A percentile compares a stretch with the other conserved stretches of the same genome.
phyloP scores from a whole-genome alignment of 148 eudicot species.

The Cornus suecica region DNA sequence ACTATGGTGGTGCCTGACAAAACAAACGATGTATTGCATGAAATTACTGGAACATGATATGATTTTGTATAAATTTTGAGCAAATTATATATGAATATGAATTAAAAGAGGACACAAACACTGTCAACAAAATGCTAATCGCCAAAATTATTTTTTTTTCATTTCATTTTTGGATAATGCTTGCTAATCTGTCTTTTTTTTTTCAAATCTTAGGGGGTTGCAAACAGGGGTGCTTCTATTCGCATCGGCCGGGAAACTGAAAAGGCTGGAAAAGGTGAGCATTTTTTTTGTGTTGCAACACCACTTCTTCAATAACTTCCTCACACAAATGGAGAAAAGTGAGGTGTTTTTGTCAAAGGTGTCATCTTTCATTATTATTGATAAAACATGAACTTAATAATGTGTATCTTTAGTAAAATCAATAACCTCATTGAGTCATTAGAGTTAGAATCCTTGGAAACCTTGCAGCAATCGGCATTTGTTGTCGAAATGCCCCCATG shows the following conservation, averaged over 20 bases:
- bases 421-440: too few relatives aligned
- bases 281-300: neutral
- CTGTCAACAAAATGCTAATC: neutral
- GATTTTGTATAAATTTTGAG: neutral
- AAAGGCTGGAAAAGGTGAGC: slow-evolving; percentile 45
- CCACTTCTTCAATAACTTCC: too few relatives aligned
- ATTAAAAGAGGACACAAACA: neutral
- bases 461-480: too few relatives aligned
- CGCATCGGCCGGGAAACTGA: slow-evolving; percentile 64
- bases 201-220: slow-evolving; percentile 44
- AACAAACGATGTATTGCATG: neutral
- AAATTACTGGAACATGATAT: neutral
- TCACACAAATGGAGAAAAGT: too few relatives aligned
- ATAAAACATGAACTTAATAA: too few relatives aligned
- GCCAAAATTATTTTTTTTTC: neutral
- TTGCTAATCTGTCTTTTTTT: neutral
- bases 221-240: slow-evolving; percentile 61
- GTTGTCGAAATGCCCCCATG: too few relatives aligned
- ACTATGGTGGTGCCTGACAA: too few relatives aligned
- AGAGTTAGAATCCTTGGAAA: too few relatives aligned
- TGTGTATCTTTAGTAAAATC: too few relatives aligned
- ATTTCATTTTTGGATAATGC: neutral
- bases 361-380: too few relatives aligned
- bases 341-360: too few relatives aligned
- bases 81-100: neutral